phyloP scores from a whole-genome alignment of 1,139 yeast genomes.

The Yamadazyma pseudoaaseri region DNA sequence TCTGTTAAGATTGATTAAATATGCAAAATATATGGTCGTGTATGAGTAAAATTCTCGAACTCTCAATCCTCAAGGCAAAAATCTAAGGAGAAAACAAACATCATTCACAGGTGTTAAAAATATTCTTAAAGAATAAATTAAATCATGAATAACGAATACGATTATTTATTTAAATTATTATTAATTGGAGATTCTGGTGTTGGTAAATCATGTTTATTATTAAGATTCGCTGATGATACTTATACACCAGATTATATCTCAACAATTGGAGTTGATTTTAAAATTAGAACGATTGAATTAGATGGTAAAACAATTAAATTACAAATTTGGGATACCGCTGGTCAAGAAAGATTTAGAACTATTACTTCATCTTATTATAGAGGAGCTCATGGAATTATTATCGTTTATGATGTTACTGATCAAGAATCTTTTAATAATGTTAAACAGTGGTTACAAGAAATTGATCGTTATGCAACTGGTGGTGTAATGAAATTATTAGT shows the following conservation, averaged over 20 bases:
- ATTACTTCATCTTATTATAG: slow-evolving; percentile 97
- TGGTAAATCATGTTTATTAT: slow-evolving; percentile 91
- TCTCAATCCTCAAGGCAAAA: neutral
- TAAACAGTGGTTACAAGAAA: slow-evolving; percentile 98
- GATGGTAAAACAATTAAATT: slow-evolving; percentile 97
- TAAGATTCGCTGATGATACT: slow-evolving; percentile 96
- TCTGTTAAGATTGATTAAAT: slow-evolving; percentile 21
- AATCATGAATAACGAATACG: slow-evolving; percentile 85
- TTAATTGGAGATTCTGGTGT: slow-evolving; percentile 98
- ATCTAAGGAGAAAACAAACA: neutral
- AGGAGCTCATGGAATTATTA: slow-evolving; percentile 98
- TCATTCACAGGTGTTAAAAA: no score
- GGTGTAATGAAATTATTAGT: slow-evolving; percentile 95
- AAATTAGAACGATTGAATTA: slow-evolving; percentile 92
- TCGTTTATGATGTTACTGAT: slow-evolving; percentile 97
- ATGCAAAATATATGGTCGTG: neutral
- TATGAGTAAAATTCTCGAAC: no score
- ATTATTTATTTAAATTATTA: slow-evolving; percentile 87
- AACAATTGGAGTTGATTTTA: slow-evolving; percentile 97
- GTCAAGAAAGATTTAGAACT: slow-evolving; percentile 97
- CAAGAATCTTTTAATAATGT: slow-evolving; percentile 97
- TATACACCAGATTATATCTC: slow-evolving; percentile 97
- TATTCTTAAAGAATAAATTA: no score
- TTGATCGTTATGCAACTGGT: slow-evolving; percentile 96
- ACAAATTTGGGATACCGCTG: slow-evolving; percentile 99